Base-by-base conservation (phyloP, 148 eudicot species). In the Heliosperma pusillum region DNA sequence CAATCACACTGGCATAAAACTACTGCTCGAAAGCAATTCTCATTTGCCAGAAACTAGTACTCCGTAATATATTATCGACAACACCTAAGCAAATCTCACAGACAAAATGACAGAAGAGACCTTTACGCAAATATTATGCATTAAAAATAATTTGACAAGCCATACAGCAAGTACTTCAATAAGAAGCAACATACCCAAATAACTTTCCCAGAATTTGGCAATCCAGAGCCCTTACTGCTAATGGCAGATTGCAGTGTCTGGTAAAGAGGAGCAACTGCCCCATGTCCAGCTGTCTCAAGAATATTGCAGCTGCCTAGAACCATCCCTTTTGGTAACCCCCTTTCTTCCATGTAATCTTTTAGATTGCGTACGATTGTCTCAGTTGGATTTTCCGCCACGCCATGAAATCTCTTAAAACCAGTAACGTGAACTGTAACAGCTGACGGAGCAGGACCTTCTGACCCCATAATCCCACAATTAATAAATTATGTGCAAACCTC, bases 201-300 rank as follows among this genome's bases (percentile, higher is more conserved):
- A 76, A 87, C 80, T 81, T 83, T 89, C 4, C 83, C 82, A 0
- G 83, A 70, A 81, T 81, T 83, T 0, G 89, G 78, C 27, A 85
- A 80, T 53, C 72, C 85, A 15, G 80, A 72, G 26, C 79, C 85
- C 73, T 82, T 83, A 66, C 40, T 76, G 44, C 69, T 80, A 47
- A 92, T 53, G 36, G 89, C 83, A 70, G 94, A 84, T 73, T 92
- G 88, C 82, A 95, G 80, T 7, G 86, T 89, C 85, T 92, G 94
- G 75, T 95, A 90, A 53, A 95, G 91, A 1, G 97, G 85, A 72
- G 74, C 88, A 66, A 89, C 78, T 15, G 97, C 97, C 71, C 99
- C 99, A 13, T 95, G 90, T 70, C 97, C 99, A 40, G 99, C 99
- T 68, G 97, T 86, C 73, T 95, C 99, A 27, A 95, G 97, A 84